phyloP scores from a whole-genome alignment of 2,329 filamentous ascomycete genomes.

The Clarireedia monteithiana region DNA sequence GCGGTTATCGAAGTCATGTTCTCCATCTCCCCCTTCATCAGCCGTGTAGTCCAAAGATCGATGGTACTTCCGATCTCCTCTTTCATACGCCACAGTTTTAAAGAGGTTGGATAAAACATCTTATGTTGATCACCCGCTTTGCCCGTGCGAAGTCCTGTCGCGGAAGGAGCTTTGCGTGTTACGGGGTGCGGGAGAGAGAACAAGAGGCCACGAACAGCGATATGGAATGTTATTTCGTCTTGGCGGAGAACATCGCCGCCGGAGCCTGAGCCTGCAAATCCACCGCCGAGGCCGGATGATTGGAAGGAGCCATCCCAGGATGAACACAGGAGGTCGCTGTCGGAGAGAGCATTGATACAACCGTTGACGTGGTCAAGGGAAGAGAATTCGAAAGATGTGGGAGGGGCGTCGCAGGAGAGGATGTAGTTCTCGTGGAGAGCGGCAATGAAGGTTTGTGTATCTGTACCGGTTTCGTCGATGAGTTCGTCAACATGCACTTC shows the following conservation, averaged over 20 bases:
- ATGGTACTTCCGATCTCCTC: conserved; percentile 75
- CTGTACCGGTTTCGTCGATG: conserved; percentile 90
- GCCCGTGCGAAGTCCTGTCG: conserved; percentile 22
- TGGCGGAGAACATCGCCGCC: conserved; percentile 73
- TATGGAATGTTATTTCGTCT: conserved; percentile 90
- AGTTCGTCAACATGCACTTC: conserved; percentile 65
- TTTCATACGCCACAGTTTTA: conserved; percentile 74
- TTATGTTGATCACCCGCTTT: conserved; percentile 59
- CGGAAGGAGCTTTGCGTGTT: conserved; percentile 49
- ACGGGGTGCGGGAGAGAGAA: conserved; percentile 84
- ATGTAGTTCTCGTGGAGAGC: conserved; percentile 92
- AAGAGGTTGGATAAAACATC: conserved; percentile 85
- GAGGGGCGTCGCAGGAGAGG: conserved; percentile 63
- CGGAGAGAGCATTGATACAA: conserved; percentile 82
- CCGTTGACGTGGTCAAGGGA: conserved; percentile 72
- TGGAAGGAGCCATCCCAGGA: conserved; percentile 63
- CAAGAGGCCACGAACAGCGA: conserved; percentile 77
- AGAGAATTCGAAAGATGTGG: conserved; percentile 42
- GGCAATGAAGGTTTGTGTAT: conserved; percentile 82
- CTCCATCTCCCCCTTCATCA: conserved; percentile 45
- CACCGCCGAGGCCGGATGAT: conserved; percentile 44
- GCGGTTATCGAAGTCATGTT: conserved; percentile 34
- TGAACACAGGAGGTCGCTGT: conserved; percentile 76
- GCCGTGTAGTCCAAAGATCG: conserved; percentile 57
- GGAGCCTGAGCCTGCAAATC: conserved; percentile 42